Percentiles rank a stretch among this genome's conserved stretches.
Conservation (phyloP, 257 asterid species). For the Primulina huaijiensis region DNA sequence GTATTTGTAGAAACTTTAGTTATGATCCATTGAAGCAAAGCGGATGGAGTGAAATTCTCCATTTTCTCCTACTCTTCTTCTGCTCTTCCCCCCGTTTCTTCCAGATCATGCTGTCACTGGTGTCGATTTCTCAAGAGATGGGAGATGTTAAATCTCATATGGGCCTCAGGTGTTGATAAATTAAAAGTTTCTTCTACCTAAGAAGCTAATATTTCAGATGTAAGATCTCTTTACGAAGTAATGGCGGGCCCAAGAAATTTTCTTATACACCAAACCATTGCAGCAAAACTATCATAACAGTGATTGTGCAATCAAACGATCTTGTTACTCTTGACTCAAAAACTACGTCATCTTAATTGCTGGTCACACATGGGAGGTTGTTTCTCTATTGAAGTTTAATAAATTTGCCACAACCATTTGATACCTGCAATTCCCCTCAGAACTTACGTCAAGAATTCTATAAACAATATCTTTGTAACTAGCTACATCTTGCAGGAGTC, state of each 20-base stretch:
- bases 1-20: neutral
- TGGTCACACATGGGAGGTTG: neutral
- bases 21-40: neutral
- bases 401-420: neutral
- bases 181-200: neutral
- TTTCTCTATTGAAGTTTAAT: too few relatives aligned
- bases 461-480: neutral
- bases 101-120: neutral
- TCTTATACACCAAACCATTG: too few relatives aligned
- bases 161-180: too few relatives aligned
- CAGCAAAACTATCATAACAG: too few relatives aligned
- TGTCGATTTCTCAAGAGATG: neutral
- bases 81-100: neutral
- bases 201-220: neutral
- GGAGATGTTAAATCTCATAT: too few relatives aligned
- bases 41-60: neutral
- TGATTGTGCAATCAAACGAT: too few relatives aligned
- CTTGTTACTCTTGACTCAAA: neutral
- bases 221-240: neutral
- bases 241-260: too few relatives aligned
- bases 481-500: constrained; percentile 52
- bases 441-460: neutral
- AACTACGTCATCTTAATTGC: neutral
- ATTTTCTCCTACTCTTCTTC: neutral
- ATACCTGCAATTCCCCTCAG: neutral